Evolutionary conservation across 2,329 filamentous ascomycete genomes (phyloP).

Genomic region (Claviceps monticola): DNA sequence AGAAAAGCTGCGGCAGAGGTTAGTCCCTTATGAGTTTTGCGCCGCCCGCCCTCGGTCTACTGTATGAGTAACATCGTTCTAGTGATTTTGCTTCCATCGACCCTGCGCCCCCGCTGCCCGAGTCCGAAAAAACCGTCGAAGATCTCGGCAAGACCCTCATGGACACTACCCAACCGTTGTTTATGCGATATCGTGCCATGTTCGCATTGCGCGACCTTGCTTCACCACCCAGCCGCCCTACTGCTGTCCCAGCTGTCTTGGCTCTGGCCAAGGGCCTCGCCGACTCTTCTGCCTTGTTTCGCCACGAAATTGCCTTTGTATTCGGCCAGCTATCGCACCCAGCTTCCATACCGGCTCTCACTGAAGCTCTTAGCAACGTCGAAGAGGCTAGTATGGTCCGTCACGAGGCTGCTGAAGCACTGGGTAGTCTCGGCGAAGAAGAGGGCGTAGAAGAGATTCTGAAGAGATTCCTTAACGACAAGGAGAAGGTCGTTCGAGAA

Average conservation of each 20-base stretch:
- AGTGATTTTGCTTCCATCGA: slow-evolving; percentile 95
- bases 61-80: background rate
- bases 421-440: slow-evolving; percentile 87
- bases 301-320: slow-evolving; percentile 96
- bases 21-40: slow-evolving; percentile 13
- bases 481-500: slow-evolving; percentile 85
- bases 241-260: slow-evolving; percentile 73
- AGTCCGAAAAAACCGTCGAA: slow-evolving; percentile 54
- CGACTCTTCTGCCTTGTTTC: slow-evolving; percentile 83
- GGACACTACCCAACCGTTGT: slow-evolving; percentile 66
- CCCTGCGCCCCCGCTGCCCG: slow-evolving; percentile 76
- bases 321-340: slow-evolving; percentile 94
- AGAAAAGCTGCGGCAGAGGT: slow-evolving; percentile 77
- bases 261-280: slow-evolving; percentile 74
- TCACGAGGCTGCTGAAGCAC: slow-evolving; percentile 91
- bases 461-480: slow-evolving; percentile 72
- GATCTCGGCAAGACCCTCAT: slow-evolving; percentile 66
- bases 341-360: slow-evolving; percentile 86
- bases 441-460: slow-evolving; percentile 81
- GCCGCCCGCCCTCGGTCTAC: background rate
- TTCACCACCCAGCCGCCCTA: slow-evolving; percentile 81
- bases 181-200: slow-evolving; percentile 94
- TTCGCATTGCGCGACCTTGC: slow-evolving; percentile 91
- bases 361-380: slow-evolving; percentile 60
- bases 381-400: slow-evolving; percentile 91